Base-by-base conservation (phyloP, 768 basidiomycete genomes). In the Cyathus striatus region DNA sequence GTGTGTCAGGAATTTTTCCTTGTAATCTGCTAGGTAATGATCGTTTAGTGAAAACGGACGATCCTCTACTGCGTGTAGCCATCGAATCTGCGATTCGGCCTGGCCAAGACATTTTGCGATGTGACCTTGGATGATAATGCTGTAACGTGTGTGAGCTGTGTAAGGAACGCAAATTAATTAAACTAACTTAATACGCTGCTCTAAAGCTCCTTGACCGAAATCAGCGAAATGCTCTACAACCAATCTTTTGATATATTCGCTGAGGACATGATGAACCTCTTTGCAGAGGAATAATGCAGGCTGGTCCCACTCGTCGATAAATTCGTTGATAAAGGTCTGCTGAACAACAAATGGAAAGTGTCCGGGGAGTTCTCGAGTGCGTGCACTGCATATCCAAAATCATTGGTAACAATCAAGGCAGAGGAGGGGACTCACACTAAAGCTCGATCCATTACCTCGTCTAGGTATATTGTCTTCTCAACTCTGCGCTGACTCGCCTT, bases 341-440 rank as follows among this genome's bases (percentile, higher is more conserved):
- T 74, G 70, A 0, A 83, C 74, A 0, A 75, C 60, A 45, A 78
- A 82, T 0, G 81, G 81, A 45, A 76, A 79, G 43, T 69, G 71
- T 21, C 70, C 74, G 0, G 79, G 80, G 0, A 83, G 68, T 49
- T 83, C 81, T 1, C 82, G 71, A 0, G 81, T 79, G 4, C 76
- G 67, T 0, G 82, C 76, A 27, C 82, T 84, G 40, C 43, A 7
- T 32, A 21, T 16, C 26, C 26, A 9, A 6, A 16, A 30, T 23
- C 24, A 22, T 22, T 38, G 17, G 39, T 7, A 1, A 17, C 2
- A 21, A 20, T 12, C 10, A 18, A 5, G 25, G 21, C 9, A 16
- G 3, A 41, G 13, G 32, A 17, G 18, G 18, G 23, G 26, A 33
- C 47, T 37, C 34, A 57, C 61, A 46, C 39, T 3, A 47, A 37